Base-by-base conservation (phyloP, 768 basidiomycete genomes). In the Amanita rubescens region DNA sequence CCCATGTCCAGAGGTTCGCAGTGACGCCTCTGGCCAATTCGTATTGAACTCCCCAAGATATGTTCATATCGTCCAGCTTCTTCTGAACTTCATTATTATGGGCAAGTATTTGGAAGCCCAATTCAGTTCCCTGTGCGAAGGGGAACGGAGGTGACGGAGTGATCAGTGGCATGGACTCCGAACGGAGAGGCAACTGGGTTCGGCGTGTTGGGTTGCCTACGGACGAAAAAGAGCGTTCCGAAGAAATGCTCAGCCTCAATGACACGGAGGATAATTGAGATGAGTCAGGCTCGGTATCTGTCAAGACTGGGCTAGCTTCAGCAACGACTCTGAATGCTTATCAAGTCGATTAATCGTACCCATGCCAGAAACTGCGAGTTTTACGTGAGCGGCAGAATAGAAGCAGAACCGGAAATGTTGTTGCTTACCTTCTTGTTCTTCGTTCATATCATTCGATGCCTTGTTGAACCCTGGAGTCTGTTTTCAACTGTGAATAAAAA, bases 31-130 rank as follows among this genome's bases (percentile, higher is more conserved):
- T 67, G 12, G 74, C 73, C 17, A 78, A 57, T 53, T 77, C 75
- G 45, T 67, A 79, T 38, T 77, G 77, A 0, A 70, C 70, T 0
- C 77, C 77, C 72, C 76, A 77, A 14, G 69, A 59, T 27, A 79
- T 69, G n/a, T 63, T 33, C 8, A 64, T 55, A 0, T 49, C 33
- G 38, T 79, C 76, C 43, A 78, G 56, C 1, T 70, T 5, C 8
- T 33, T 42, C 44, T 78, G 75, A 3, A 68, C 58, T 5, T 64
- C 55, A 2, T 25, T 15, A 50, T 68, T 61, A 41, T 79, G 72
- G 0, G 70, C 68, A 30, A 79, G 72, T 3, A 73, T 49, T 30
- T 20, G 43, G 0, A 50, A 25, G 1, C 62, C 58, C 5, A 76
- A 60, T 14, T 66, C 63, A 1, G 53, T 58, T 3, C 66, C 66